Base-by-base conservation (phyloP, 352 stramenopile genomes). In the Pythium aristosporum region DNA sequence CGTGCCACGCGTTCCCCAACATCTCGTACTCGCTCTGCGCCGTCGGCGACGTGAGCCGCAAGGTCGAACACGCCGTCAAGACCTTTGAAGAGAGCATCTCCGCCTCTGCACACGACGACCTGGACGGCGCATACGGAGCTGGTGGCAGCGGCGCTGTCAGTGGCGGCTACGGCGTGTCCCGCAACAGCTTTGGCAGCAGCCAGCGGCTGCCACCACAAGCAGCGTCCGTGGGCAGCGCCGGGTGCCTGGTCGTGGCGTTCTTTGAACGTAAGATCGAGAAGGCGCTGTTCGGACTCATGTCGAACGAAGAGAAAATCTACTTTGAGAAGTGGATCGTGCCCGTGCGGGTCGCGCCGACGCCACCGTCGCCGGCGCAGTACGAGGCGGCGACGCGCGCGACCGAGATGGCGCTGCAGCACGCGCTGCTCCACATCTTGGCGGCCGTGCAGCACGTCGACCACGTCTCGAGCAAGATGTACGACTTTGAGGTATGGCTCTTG, bases 311-410 rank as follows among this genome's bases (percentile, higher is more conserved):
- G 67, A 92, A 92, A 66, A 75, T 87, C 41, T 69, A 88, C n/a
- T 94, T 89, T 61, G 85, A 94, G 62, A 91, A 94, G 61, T 94
- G 85, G 85, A 67, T 91, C 36, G 44, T 94, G 48, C 85, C 85
- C 0, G 67, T 94, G 18, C 81, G 72, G 30, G 77, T 94, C n/a
- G 67, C 72, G 41, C 73, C 73, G 46, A 74, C 69, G n/a, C 64
- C 79, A 18, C 61, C 70, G 58, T 74, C 73, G 36, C 75, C 76
- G 7, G 63, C 73, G 68, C 76, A 88, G 42, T 69, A 79, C n/a
- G 77, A 86, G 34, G 57, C 78, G 37, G 73, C 77, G 48, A 77
- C 76, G 16, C 74, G 69, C 28, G 77, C 87, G 60, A 87, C 82
- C n/a, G 80, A 92, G 66, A 67, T 55, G 18, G 76, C 80, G 34